Evolutionary conservation across 73 alveolate species (phyloP).

Genomic region (Strombidium stylifer): DNA sequence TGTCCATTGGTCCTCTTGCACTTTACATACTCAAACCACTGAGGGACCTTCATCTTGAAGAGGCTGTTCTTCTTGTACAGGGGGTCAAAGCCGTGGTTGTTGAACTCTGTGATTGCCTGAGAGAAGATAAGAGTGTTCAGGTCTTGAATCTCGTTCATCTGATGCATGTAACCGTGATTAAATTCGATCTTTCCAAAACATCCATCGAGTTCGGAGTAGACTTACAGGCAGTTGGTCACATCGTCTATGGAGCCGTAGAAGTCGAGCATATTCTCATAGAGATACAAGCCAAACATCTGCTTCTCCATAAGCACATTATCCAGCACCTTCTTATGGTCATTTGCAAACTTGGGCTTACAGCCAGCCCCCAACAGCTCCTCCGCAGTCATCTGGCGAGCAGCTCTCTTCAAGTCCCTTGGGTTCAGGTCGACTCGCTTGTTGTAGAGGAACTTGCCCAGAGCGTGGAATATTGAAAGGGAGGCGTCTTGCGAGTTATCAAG

Average conservation of each 20-base stretch:
- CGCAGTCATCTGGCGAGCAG: background rate
- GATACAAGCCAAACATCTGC: conserved; percentile 17
- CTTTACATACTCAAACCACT: too few species aligned
- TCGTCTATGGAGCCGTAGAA: conserved; percentile 38
- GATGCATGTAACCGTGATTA: too few species aligned
- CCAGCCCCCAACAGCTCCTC: background rate
- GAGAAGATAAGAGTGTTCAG: too few species aligned
- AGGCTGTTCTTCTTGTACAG: too few species aligned
- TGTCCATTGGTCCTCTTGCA: too few species aligned
- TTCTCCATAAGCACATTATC: conserved; percentile 23
- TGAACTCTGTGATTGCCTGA: too few species aligned
- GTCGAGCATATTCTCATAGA: conserved; percentile 46
- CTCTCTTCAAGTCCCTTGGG: too few species aligned
- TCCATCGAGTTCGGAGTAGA: too few species aligned
- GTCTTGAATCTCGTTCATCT: too few species aligned
- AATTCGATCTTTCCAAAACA: too few species aligned
- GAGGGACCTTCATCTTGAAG: too few species aligned
- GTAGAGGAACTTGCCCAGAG: conserved; percentile 52
- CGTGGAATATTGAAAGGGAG: conserved; percentile 43
- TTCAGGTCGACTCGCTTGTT: conserved; percentile 53
- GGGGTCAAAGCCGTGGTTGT: too few species aligned
- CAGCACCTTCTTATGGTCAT: conserved; percentile 26
- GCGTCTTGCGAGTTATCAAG: conserved; percentile 5
- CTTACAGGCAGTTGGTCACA: conserved; percentile 27
- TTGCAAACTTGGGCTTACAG: conserved; percentile 32